Evolutionary conservation across 2,329 filamentous ascomycete species (phyloP), one percentile per base, ranked within the genome.

Genomic region (Epichloe festucae): DNA sequence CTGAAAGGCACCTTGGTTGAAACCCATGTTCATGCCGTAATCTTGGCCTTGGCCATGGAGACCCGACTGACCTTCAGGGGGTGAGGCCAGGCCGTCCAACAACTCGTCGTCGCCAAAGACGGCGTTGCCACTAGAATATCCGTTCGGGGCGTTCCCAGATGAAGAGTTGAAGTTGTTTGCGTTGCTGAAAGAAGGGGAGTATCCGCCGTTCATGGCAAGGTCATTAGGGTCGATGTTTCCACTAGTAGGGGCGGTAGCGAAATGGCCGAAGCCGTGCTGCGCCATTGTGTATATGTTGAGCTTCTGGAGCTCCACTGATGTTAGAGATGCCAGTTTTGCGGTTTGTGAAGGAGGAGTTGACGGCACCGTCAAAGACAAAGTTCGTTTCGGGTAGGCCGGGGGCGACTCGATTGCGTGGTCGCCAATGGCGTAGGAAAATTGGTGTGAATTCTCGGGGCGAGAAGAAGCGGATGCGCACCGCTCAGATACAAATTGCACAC

Each of bases 21-120:
- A 82, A 54, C 73, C 72, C 66, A 86, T 81, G 58, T 74, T 75
- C 62, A 84, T 73, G 48, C 72, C 69, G 53, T 76, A 85, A 52
- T 81, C 77, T 54, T 80, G 76, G 50, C 75, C 72, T 53, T 75
- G 76, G 47, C 70, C 69, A 51, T 75, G 71, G 15, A 82, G 70
- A 52, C 71, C 71, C 11, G 71, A 61, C 59, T 78, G 75, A 38
- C 63, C 64, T 44, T 79, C 77, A 34, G 75, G 34, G 79, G 79
- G 74, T 58, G 75, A 76, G 43, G 70, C 76, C 8, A 91, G 74
- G 38, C 79, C 79, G 57, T 95, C 90, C 46, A 91, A 76, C 46
- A 97, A 75, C 64, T 96, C 91, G 56, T 96, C 91, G 57, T 95
- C 91, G 55, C 81, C 84, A 58, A 95, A 90, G 41, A 85, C 78